Evolutionary conservation across 108 stramenopile genomes (phyloP).

Genomic region (Nitzschia palea): DNA sequence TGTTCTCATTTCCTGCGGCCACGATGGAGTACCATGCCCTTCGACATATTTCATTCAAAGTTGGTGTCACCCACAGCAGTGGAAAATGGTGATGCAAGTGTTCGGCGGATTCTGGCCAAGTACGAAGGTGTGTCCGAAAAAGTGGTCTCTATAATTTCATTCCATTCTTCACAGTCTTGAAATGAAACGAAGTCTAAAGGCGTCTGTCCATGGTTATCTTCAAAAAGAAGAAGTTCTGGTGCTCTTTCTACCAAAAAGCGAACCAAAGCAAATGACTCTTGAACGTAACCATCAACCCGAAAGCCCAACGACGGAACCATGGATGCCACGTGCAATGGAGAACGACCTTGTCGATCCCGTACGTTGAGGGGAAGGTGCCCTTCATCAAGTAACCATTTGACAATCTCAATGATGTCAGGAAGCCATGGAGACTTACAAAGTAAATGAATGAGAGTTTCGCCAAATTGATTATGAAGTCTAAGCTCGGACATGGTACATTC

Average conservation of each 20-base stretch:
- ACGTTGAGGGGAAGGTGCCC: slow-evolving; percentile 41
- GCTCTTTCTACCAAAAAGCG: slow-evolving; percentile 21
- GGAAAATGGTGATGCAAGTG: too few species aligned
- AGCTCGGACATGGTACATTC: neutral
- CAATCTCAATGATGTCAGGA: slow-evolving; percentile 25
- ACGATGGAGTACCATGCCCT: too few species aligned
- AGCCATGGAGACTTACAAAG: slow-evolving; percentile 61
- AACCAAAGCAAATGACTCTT: slow-evolving; percentile 15
- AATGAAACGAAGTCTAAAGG: slow-evolving; percentile 20
- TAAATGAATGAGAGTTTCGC: slow-evolving; percentile 78
- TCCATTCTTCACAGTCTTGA: slow-evolving; percentile 7
- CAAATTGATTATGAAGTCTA: slow-evolving; percentile 59
- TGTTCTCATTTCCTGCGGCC: too few species aligned
- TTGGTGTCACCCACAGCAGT: too few species aligned
- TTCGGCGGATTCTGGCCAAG: too few species aligned
- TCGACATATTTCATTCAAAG: too few species aligned
- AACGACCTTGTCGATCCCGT: slow-evolving; percentile 73
- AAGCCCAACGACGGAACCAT: slow-evolving; percentile 61
- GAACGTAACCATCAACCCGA: neutral
- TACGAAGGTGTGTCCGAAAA: too few species aligned
- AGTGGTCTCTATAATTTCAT: too few species aligned
- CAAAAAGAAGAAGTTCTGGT: slow-evolving; percentile 27
- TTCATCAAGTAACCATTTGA: slow-evolving; percentile 51
- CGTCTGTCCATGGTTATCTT: slow-evolving; percentile 33
- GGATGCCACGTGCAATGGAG: slow-evolving; percentile 79